phyloP scores from a whole-genome alignment of 257 asterid genomes.

The Petrea volubilis region DNA sequence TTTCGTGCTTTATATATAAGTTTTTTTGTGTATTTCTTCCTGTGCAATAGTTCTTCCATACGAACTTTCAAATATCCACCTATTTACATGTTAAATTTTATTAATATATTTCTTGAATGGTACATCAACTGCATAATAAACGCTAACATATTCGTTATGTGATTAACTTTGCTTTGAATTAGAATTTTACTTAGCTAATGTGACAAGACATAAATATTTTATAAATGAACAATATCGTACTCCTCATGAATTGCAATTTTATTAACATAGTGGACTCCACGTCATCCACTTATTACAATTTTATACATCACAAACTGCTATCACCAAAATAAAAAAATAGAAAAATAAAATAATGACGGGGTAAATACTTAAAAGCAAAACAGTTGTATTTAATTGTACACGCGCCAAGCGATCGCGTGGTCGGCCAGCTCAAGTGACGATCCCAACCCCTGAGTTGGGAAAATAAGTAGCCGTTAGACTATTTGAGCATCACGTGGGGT shows the following conservation, averaged over 20 bases:
- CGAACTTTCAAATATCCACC: too few species aligned
- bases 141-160: too few species aligned
- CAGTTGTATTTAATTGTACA: neutral
- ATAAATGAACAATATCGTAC: neutral
- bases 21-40: too few species aligned
- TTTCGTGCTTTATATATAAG: too few species aligned
- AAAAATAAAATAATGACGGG: neutral
- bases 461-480: conserved; percentile 38
- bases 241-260: neutral
- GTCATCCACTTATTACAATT: neutral
- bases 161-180: neutral
- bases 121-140: too few species aligned
- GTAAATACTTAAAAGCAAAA: too few species aligned
- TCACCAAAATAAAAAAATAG: too few species aligned
- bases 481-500: conserved; percentile 17
- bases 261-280: too few species aligned
- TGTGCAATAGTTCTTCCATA: too few species aligned
- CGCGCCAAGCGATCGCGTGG: conserved; percentile 13
- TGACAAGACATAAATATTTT: neutral
- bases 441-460: neutral
- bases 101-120: too few species aligned
- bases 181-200: neutral
- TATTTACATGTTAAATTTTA: too few species aligned
- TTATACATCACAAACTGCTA: neutral
- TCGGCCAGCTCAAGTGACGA: neutral